A percentile compares a stretch with the other conserved stretches of the same genome.
phyloP scores from a whole-genome alignment of 441 rosid genomes.

The Theobroma grandiflorum region DNA sequence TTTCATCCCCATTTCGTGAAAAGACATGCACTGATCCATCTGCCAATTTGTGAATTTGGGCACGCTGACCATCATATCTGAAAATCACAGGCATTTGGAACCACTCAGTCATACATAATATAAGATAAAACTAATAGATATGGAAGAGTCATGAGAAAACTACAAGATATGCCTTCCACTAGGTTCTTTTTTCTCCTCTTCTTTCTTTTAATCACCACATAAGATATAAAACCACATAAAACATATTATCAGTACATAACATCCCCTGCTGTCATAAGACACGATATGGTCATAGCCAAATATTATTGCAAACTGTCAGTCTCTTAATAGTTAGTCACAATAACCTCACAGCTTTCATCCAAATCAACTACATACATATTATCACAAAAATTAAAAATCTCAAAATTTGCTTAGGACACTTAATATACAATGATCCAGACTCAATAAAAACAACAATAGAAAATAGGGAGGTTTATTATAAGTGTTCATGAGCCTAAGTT shows the following conservation, averaged over 20 bases:
- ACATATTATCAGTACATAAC: not conserved
- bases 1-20: constrained; percentile 92
- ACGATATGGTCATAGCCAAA: not conserved
- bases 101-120: constrained; percentile 20
- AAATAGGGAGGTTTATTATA: not conserved
- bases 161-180: not conserved
- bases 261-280: not conserved
- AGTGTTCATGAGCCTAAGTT: not conserved
- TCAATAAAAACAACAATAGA: not conserved
- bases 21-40: constrained; percentile 70
- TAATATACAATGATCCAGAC: not conserved
- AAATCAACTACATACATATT: not conserved
- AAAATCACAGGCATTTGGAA: constrained; percentile 29
- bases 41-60: constrained; percentile 79
- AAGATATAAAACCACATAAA: not conserved
- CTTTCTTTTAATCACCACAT: not conserved
- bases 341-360: not conserved
- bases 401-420: not conserved
- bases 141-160: not conserved
- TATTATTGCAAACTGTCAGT: not conserved
- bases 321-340: not conserved
- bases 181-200: not conserved
- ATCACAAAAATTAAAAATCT: not conserved
- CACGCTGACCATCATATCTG: constrained; percentile 97
- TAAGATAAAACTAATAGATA: not conserved